Evolutionary conservation across 2,329 filamentous ascomycete species (phyloP).

Genomic region (Nectriaceae sp.): DNA sequence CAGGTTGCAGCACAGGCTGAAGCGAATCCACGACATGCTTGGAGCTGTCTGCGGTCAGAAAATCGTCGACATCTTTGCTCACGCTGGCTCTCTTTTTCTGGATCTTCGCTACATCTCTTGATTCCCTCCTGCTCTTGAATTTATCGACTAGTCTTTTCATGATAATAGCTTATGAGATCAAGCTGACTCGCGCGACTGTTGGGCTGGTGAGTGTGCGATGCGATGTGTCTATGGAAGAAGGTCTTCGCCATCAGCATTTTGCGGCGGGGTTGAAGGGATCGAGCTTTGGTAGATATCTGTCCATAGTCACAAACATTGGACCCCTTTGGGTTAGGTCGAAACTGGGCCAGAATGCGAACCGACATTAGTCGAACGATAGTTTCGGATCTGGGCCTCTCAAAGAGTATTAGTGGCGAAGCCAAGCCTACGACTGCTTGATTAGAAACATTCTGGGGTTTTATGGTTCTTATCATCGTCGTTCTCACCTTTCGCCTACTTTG

Average conservation of each 20-base stretch:
- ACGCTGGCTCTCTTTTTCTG: neutral
- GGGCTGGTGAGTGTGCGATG: neutral
- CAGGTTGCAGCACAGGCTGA: neutral
- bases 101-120: neutral
- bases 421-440: too few species aligned
- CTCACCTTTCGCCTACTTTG: too few species aligned
- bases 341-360: too few species aligned
- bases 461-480: too few species aligned
- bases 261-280: neutral
- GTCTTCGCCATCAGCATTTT: neutral
- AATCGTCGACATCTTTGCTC: neutral
- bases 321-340: too few species aligned
- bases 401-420: too few species aligned
- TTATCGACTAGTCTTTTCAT: neutral
- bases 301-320: too few species aligned
- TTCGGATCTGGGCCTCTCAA: too few species aligned
- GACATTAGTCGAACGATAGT: too few species aligned
- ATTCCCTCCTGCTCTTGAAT: neutral
- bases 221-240: neutral
- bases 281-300: neutral
- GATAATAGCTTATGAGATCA: neutral
- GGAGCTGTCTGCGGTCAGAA: neutral
- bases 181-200: neutral
- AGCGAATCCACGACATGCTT: slow-evolving; percentile 2
- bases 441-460: too few species aligned